Base-by-base conservation (phyloP, 371 early-diverging fungal species). In the Encephalitozoon romaleae region DNA sequence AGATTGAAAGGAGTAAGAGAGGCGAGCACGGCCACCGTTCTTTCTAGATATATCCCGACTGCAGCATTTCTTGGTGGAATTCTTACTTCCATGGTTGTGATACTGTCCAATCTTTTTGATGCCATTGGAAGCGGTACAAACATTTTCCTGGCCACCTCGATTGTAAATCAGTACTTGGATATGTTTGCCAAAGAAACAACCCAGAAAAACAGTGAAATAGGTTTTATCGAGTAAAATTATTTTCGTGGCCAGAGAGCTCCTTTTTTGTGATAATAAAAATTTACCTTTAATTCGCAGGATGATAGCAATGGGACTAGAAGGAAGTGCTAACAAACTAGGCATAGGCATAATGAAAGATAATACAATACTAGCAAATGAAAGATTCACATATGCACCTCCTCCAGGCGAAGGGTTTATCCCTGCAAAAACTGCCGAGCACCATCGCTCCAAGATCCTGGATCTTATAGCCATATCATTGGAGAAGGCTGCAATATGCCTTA, bases 311-410 rank as follows among this genome's bases (percentile, higher is more conserved):
- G 86, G 85, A 53, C 55, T 95, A 53, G 98, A 97, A 87, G 96
- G 97, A 18, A 93, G 93, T 21, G 98, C 98, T 43, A 99, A 99
- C 88, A 99, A 99, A 85, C 87, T 99, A 34, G 98, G 99, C 34
- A 89, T 99, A 21, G 98, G 98, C 4, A 91, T 99, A 76, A 90
- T 98, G 68, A 86, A 87, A 52, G 94, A 95, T 81, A 64, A 78
- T 2, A 87, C 88, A 34, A 89, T 94, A 15, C 88, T 98, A 28
- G 88, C 94, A 55, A 99, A 99, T 80, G 83, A 92, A 23, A 86
- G 99, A 55, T 88, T 89, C 70, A 99, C 99, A 0, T 97, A 94
- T 85, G 91, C 92, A 75, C 92, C 98, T 39, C 96, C 96, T 26
- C 90, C 94, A 0, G 98, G 98, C 2, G 88, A 91, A 79, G 99